Evolutionary conservation across 495 filamentous ascomycete genomes (phyloP), one percentile per base, ranked within the genome.

Genomic region (Daldinia concentrica): DNA sequence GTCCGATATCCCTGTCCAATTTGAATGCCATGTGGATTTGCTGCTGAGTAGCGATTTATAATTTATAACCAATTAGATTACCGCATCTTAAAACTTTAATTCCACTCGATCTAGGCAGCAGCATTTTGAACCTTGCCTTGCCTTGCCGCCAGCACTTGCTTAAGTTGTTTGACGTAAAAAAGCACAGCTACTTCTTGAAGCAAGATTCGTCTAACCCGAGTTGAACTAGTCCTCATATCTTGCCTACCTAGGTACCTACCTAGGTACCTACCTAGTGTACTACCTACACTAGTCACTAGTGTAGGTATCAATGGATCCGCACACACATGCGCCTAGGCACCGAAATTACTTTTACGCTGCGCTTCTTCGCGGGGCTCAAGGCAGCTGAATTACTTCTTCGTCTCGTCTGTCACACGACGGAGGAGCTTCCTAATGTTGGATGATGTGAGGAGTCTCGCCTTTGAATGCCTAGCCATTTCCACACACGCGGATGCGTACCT

Each of bases 81-180:
- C 56, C 37, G 45, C 52, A 41, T 37, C 52, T 36, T 68, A 22
- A 19, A 50, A 62, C 58, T 24, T 67, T 48, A 19, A 67, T 64
- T 60, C 55, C 41, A 36, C 55, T 34, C 43, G 48, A 66, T 59
- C 39, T 60, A 72, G 69, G 69, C 69, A 72, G 48, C 69, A 72
- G 56, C 69, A 62, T 72, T 72, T 72, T 32, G 17, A 51, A 48
- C 43, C 9, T 48, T 48, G 43, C 9, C n/a, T n/a, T n/a, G n/a
- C n/a, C n/a, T 2, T 27, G 26, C 29, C 29, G 29, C 3, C 29
- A 30, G 29, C 29, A 27, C 1, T 4, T 27, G 26, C 26, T n/a
- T n/a, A n/a, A n/a, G n/a, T n/a, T n/a, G n/a, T n/a, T n/a, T n/a
- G n/a, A n/a, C n/a, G n/a, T n/a, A n/a, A n/a, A n/a, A n/a, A n/a